Conservation (phyloP, 345 rosid genomes). For the Trapa bicornis region DNA sequence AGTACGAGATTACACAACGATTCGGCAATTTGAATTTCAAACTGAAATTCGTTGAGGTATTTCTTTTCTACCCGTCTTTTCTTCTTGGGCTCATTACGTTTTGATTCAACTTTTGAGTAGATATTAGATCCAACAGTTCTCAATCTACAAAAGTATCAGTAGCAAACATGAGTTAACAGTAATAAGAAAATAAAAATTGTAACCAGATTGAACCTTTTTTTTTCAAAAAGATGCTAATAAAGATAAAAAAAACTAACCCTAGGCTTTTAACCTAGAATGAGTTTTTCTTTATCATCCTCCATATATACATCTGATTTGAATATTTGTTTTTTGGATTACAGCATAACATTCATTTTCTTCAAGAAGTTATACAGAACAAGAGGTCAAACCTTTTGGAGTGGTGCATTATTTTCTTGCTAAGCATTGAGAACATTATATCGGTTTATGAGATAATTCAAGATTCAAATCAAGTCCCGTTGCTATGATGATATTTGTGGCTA, state of each 20-base stretch:
- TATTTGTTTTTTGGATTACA: slow-evolving; percentile 21
- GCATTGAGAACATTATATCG: slow-evolving; percentile 56
- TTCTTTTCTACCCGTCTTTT: slow-evolving; percentile 4
- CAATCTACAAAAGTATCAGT: background rate
- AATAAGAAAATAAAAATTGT: background rate
- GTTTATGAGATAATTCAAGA: slow-evolving; percentile 58
- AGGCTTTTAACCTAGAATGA: background rate
- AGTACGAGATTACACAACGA: slow-evolving; percentile 83
- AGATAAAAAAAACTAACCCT: no score
- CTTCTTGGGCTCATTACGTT: background rate
- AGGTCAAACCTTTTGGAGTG: slow-evolving; percentile 75
- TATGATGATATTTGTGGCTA: background rate
- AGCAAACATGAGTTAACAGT: background rate
- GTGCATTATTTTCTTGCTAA: slow-evolving; percentile 75
- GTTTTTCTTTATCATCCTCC: background rate
- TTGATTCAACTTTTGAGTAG: background rate
- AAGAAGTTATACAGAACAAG: slow-evolving; percentile 78
- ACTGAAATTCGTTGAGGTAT: slow-evolving; percentile 84
- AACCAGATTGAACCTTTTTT: background rate
- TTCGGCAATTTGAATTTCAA: slow-evolving; percentile 79
- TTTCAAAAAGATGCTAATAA: no score
- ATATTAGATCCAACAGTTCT: background rate
- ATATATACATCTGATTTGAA: background rate
- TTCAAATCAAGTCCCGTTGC: slow-evolving; percentile 14
- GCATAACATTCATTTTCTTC: slow-evolving; percentile 92